Conservation (phyloP, 345 rosid species). For the Erodium maritimum region DNA sequence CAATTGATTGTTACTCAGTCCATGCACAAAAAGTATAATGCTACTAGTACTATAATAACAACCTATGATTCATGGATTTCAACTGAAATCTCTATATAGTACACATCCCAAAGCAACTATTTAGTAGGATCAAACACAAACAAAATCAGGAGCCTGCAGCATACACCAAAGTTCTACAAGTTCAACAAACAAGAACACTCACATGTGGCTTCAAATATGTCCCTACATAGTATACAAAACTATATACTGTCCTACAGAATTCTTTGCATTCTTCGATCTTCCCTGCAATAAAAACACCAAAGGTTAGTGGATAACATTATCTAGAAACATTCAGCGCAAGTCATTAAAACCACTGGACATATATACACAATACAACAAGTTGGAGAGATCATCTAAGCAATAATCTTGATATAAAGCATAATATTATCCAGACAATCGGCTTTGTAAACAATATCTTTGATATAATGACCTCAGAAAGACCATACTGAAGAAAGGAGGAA, state of each 20-base stretch:
- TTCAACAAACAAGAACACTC: constrained; percentile 17
- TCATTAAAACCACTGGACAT: not conserved
- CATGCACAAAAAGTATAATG: not conserved
- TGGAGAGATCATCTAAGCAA: not conserved
- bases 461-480: too few relatives aligned
- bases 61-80: not conserved
- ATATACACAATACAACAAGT: not conserved
- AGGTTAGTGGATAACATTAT: not conserved
- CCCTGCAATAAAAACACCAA: constrained; percentile 29
- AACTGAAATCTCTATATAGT: not conserved
- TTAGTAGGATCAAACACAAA: not conserved
- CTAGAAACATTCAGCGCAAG: constrained; percentile 1
- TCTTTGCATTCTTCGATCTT: constrained; percentile 30
- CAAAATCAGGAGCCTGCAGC: not conserved
- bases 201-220: constrained; percentile 70
- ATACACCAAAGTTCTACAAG: not conserved
- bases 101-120: not conserved
- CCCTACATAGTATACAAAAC: constrained; percentile 43
- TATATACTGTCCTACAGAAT: constrained; percentile 40
- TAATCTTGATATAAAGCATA: not conserved
- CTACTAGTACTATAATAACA: not conserved
- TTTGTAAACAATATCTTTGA: too few relatives aligned
- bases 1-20: not conserved
- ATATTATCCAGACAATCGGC: not conserved
- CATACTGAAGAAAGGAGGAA: too few relatives aligned